phyloP scores from a whole-genome alignment of 441 rosid species.

The Euphorbia corollata region DNA sequence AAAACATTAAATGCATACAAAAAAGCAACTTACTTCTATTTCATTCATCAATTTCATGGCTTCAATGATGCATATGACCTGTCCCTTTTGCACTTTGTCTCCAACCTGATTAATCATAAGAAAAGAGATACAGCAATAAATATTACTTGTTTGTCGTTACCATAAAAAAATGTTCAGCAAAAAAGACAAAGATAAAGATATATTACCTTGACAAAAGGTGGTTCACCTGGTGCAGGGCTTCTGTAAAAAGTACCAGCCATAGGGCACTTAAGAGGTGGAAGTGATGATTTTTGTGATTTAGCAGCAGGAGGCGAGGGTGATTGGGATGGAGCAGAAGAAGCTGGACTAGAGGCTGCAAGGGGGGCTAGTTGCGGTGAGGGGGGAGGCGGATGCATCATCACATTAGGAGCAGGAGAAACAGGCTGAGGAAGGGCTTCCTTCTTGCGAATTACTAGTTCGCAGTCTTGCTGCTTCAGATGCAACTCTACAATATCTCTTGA shows the following conservation, averaged over 20 bases:
- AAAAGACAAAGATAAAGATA: slow-evolving; percentile 11
- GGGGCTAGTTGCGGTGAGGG: slow-evolving; percentile 32
- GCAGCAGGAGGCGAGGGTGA: slow-evolving; percentile 36
- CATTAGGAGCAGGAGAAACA: slow-evolving; percentile 39
- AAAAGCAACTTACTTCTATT: slow-evolving; percentile 56
- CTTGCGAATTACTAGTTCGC: slow-evolving; percentile 67
- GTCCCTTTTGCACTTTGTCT: slow-evolving; percentile 88
- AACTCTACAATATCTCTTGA: slow-evolving; percentile 81
- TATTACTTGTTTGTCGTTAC: background rate
- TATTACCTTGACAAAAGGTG: slow-evolving; percentile 67
- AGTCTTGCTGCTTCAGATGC: slow-evolving; percentile 73
- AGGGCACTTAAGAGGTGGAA: slow-evolving; percentile 70
- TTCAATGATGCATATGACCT: slow-evolving; percentile 72
- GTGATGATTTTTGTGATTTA: slow-evolving; percentile 47
- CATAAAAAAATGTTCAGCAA: slow-evolving; percentile 4
- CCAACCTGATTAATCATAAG: slow-evolving; percentile 46
- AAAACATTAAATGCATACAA: slow-evolving; percentile 7
- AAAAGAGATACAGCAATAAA: slow-evolving; percentile 5
- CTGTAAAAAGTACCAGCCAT: slow-evolving; percentile 90
- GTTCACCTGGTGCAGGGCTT: slow-evolving; percentile 72
- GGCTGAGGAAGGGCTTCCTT: slow-evolving; percentile 73
- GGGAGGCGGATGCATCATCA: slow-evolving; percentile 44
- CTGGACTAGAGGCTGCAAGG: slow-evolving; percentile 30
- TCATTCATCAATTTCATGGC: slow-evolving; percentile 96
- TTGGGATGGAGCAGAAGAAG: slow-evolving; percentile 36